A percentile compares a stretch with the other conserved stretches of the same genome.
Evolutionary conservation across 2,329 filamentous ascomycete species (phyloP).

Genomic region (Epichloe hybrida): DNA sequence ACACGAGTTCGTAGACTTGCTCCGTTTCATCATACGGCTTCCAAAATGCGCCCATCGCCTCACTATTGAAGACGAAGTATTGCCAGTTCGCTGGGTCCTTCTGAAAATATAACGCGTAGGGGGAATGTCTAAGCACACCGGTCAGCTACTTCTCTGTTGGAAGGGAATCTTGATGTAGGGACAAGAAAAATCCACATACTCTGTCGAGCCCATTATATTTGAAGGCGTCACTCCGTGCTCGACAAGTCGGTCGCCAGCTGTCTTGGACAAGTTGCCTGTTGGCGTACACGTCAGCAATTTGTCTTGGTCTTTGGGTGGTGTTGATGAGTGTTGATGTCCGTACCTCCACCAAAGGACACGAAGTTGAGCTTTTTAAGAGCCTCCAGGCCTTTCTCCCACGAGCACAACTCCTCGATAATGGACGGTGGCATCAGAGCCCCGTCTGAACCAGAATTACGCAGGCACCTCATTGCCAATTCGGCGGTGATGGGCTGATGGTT

Average conservation of each 20-base stretch:
- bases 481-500: constrained; percentile 20
- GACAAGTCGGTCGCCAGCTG: constrained; percentile 25
- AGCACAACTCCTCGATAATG: constrained; percentile 29
- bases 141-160: background rate
- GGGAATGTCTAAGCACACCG: constrained; percentile 15
- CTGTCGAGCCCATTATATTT: constrained; percentile 28
- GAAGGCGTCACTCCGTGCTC: constrained; percentile 19
- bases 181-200: constrained; percentile 17
- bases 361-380: constrained; percentile 20
- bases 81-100: constrained; percentile 23
- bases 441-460: constrained; percentile 16
- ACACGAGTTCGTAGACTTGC: constrained; percentile 18
- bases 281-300: background rate
- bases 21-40: constrained; percentile 9
- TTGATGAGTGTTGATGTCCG: background rate
- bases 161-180: background rate
- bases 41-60: constrained; percentile 29
- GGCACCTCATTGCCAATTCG: constrained; percentile 19
- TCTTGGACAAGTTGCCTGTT: constrained; percentile 22
- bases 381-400: constrained; percentile 16
- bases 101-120: constrained; percentile 22
- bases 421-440: constrained; percentile 22
- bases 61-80: constrained; percentile 28
- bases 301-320: constrained; percentile 1
- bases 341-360: constrained; percentile 26